Base-by-base conservation (phyloP, 768 basidiomycete genomes). In the Trametes villosa region DNA sequence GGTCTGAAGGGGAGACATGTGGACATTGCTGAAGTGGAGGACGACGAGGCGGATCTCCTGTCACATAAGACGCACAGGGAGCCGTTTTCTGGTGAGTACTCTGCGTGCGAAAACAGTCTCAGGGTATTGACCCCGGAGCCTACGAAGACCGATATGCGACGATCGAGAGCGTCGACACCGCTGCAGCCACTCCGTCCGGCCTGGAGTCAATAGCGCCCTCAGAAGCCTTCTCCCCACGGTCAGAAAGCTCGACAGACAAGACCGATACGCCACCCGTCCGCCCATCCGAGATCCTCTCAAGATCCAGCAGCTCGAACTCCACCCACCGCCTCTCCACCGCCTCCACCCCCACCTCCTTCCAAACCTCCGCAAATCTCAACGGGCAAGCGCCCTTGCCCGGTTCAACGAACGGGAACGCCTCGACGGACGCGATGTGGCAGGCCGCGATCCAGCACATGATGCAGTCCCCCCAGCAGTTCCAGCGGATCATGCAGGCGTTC, bases 391-490 rank as follows among this genome's bases (percentile, higher is more conserved):
- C 67, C 59, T 59, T 49, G 18, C 41, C 38, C 20, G 42, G 27
- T 2, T n/a, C 20, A 5, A 12, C 49, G 4, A 53, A 53, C 26
- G 41, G 33, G 7, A 12, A 68, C 33, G 78, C 77, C 57, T 79
- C 79, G 78, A 52, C 42, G 40, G 61, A 83, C 58, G 71, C 74
- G 8, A 77, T 80, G 18, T 75, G 86, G 40, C 82, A 85, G 62
- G 70, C 77, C 11, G 76, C 83, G 9, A 74, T 87, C 34, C 78
- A 83, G 46, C 81, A 83, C 57, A 75, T 88, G 26, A 70, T 78
- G 50, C 76, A 67, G 41, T 77, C 83, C 0, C 85, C 86, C 0
- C 66, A 71, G 1, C 85, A 88, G 65, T 78, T 89, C 52, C 86
- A 88, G 60, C 81, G 83, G 53, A 73, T 89, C 36, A 61, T 72